A percentile compares a stretch with the other conserved stretches of the same genome.
phyloP scores from a whole-genome alignment of 306 rosid species.

The Rubus idaeus region DNA sequence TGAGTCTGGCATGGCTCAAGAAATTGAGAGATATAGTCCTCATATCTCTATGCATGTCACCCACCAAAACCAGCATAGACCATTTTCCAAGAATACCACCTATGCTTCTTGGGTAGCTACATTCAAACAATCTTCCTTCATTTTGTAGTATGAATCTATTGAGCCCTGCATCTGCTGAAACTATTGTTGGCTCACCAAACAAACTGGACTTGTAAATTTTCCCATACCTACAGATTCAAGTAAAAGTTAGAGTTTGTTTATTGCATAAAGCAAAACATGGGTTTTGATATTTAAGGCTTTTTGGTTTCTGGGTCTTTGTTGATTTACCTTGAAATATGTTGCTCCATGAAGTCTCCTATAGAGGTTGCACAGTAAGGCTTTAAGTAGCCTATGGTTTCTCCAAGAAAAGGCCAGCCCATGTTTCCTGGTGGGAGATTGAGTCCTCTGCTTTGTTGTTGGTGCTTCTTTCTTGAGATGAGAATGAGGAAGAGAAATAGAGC shows the following conservation, averaged over 20 bases:
- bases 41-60: constrained; percentile 99
- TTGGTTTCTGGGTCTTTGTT: neutral
- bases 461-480: constrained; percentile 53
- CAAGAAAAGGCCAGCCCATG: constrained; percentile 95
- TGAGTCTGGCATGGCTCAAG: constrained; percentile 77
- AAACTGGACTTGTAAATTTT: constrained; percentile 81
- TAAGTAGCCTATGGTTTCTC: constrained; percentile 76
- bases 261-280: neutral
- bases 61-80: constrained; percentile 97
- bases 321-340: constrained; percentile 72
- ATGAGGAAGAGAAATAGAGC: constrained; percentile 54
- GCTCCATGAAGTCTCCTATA: constrained; percentile 76
- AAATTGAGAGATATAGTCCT: constrained; percentile 79
- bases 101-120: constrained; percentile 94
- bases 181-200: constrained; percentile 89
- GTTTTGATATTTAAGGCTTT: constrained; percentile 2
- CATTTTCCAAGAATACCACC: constrained; percentile 97
- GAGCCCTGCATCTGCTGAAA: constrained; percentile 89
- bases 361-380: constrained; percentile 83
- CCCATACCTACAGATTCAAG: constrained; percentile 59
- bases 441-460: constrained; percentile 21
- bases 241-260: neutral
- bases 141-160: constrained; percentile 85
- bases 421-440: constrained; percentile 84
- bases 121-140: constrained; percentile 90